Percentiles rank a stretch among this genome's conserved stretches.
Conservation (phyloP, 257 asterid species). For the Haberlea rhodopensis region DNA sequence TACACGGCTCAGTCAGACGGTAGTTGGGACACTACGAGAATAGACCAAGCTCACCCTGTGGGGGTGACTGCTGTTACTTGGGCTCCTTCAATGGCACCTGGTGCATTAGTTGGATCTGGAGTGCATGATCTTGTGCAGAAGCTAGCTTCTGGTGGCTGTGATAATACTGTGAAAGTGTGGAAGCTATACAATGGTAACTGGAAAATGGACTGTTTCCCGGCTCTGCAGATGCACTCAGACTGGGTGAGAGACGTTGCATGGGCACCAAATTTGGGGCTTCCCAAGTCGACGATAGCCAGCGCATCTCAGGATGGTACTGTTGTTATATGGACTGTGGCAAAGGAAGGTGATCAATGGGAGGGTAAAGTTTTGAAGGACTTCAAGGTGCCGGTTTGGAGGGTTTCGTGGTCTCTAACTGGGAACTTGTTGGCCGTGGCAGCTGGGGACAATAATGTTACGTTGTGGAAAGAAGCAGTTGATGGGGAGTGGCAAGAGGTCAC, state of each 20-base stretch:
- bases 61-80: conserved; percentile 70
- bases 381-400: conserved; percentile 60
- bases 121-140: conserved; percentile 46
- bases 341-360: conserved; percentile 61
- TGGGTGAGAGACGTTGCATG: conserved; percentile 73
- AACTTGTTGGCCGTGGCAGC: conserved; percentile 65
- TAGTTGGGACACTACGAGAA: conserved; percentile 49
- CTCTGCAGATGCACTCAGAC: conserved; percentile 53
- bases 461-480: conserved; percentile 71
- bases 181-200: conserved; percentile 49
- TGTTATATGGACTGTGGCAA: conserved; percentile 58
- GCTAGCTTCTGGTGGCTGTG: conserved; percentile 73
- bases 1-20: conserved; percentile 48
- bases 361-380: conserved; percentile 62
- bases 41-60: conserved; percentile 64
- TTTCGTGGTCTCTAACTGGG: conserved; percentile 65
- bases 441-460: conserved; percentile 50
- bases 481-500: conserved; percentile 62
- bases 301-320: conserved; percentile 70
- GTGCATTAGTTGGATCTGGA: conserved; percentile 54
- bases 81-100: conserved; percentile 63
- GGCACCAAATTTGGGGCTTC: conserved; percentile 71
- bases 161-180: conserved; percentile 61
- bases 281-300: conserved; percentile 63
- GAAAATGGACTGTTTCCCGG: conserved; percentile 65